A percentile compares a stretch with the other conserved stretches of the same genome.
Conservation (phyloP, 768 basidiomycete genomes). For the Chlorophyllum brunneum region DNA sequence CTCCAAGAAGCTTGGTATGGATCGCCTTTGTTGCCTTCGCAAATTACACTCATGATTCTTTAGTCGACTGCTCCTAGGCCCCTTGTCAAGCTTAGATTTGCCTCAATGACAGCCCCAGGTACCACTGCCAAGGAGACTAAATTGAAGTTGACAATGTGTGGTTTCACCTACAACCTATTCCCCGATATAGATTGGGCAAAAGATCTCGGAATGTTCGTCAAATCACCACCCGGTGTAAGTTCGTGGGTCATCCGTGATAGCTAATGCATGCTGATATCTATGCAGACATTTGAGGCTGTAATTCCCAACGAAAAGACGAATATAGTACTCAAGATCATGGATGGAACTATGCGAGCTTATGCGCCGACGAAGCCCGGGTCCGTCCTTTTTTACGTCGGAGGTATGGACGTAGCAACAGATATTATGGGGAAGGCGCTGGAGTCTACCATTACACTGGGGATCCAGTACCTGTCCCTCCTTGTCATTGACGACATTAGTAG, state of each 20-base stretch:
- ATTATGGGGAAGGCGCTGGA: slow-evolving; percentile 65
- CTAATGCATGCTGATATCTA: neutral
- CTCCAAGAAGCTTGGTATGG: slow-evolving; percentile 57
- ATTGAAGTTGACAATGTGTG: slow-evolving; percentile 58
- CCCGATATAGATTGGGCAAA: slow-evolving; percentile 60
- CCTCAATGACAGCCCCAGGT: slow-evolving; percentile 56
- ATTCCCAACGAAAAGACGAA: slow-evolving; percentile 85
- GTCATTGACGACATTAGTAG: slow-evolving; percentile 30
- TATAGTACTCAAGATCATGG: slow-evolving; percentile 58
- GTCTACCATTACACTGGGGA: slow-evolving; percentile 43
- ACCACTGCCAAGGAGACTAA: slow-evolving; percentile 76
- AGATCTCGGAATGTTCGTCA: slow-evolving; percentile 62
- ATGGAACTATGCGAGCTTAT: slow-evolving; percentile 62
- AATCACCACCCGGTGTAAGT: slow-evolving; percentile 86
- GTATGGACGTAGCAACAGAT: slow-evolving; percentile 67
- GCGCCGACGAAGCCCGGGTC: slow-evolving; percentile 61
- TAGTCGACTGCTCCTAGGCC: slow-evolving; percentile 47
- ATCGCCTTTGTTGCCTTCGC: neutral
- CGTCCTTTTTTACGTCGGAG: slow-evolving; percentile 61
- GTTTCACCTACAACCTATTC: slow-evolving; percentile 58
- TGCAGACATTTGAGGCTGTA: slow-evolving; percentile 84
- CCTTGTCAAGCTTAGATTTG: slow-evolving; percentile 60
- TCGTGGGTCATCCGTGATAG: neutral
- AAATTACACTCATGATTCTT: neutral
- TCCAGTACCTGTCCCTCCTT: slow-evolving; percentile 47